A percentile compares a stretch with the other conserved stretches of the same genome.
Conservation (phyloP, 768 basidiomycete genomes). For the Hygrophorus pudorinus region DNA sequence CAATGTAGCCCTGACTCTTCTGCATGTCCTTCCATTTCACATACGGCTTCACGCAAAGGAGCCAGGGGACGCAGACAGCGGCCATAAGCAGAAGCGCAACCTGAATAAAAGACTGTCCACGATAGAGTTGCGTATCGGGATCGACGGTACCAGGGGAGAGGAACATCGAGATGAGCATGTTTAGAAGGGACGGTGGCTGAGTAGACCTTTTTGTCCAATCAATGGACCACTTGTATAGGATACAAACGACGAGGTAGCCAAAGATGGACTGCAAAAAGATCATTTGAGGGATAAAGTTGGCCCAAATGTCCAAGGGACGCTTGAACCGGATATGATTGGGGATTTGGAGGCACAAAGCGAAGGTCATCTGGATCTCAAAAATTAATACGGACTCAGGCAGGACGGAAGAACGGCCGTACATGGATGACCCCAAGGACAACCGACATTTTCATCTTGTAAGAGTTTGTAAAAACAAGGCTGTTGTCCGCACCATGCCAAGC, state of each 20-base stretch:
- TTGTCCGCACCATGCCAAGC: conserved; percentile 94
- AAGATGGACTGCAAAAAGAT: conserved; percentile 97
- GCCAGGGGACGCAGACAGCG: conserved; percentile 86
- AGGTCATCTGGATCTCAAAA: conserved; percentile 73
- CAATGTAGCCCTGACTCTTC: conserved; percentile 78
- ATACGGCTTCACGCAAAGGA: conserved; percentile 90
- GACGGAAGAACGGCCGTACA: conserved; percentile 35
- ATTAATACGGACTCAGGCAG: conserved; percentile 5
- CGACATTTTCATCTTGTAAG: conserved; percentile 99
- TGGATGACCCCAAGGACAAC: conserved; percentile 94
- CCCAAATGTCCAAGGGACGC: conserved; percentile 75
- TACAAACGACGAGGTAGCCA: conserved; percentile 89
- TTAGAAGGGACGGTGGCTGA: conserved; percentile 81
- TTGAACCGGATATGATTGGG: conserved; percentile 95
- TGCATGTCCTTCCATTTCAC: conserved; percentile 84
- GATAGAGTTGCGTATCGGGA: conserved; percentile 62
- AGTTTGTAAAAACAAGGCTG: conserved; percentile 87
- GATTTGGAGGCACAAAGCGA: conserved; percentile 91
- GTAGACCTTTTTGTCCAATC: conserved; percentile 73
- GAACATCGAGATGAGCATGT: conserved; percentile 97
- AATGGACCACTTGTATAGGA: conserved; percentile 94
- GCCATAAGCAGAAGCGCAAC: conserved; percentile 70
- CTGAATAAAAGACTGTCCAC: conserved; percentile 83
- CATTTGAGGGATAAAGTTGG: conserved; percentile 95
- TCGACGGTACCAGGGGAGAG: conserved; percentile 77